Percentiles rank a stretch among this genome's conserved stretches.
phyloP scores from a whole-genome alignment of 495 filamentous ascomycete species.

The Sabuloglossum arenarium region DNA sequence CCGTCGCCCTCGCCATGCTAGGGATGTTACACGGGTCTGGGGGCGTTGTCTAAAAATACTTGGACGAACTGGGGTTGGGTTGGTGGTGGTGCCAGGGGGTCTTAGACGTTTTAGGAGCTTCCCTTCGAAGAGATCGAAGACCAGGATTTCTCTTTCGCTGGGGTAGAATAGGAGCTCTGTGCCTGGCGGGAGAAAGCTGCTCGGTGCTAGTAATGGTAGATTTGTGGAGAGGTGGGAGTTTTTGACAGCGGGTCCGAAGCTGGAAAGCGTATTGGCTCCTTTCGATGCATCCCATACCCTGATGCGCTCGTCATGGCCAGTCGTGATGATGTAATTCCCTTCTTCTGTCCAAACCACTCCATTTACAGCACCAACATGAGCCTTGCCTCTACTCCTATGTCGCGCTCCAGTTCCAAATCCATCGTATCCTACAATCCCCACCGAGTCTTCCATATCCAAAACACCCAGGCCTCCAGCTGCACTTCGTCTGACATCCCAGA shows the following conservation, averaged over 20 bases:
- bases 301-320: conserved; percentile 62
- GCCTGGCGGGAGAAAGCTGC: conserved; percentile 23
- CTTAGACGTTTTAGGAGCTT: conserved; percentile 46
- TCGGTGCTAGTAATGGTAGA: conserved; percentile 38
- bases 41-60: conserved; percentile 15
- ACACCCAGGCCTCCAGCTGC: conserved; percentile 43
- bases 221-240: conserved; percentile 46
- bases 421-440: conserved; percentile 31
- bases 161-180: conserved; percentile 52
- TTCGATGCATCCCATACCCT: conserved; percentile 65
- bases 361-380: conserved; percentile 62
- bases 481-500: conserved; percentile 68
- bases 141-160: conserved; percentile 57
- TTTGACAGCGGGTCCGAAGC: conserved; percentile 58
- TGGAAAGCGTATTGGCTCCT: conserved; percentile 64
- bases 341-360: conserved; percentile 66
- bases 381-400: conserved; percentile 28
- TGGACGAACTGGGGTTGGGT: background rate
- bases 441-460: conserved; percentile 63
- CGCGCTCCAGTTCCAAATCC: conserved; percentile 27
- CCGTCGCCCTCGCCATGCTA: conserved; percentile 43
- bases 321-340: conserved; percentile 50
- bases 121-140: conserved; percentile 56
- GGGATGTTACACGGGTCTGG: conserved; percentile 34
- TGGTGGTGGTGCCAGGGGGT: conserved; percentile 30